Percentiles rank a stretch among this genome's conserved stretches.
Conservation (phyloP, 805 yeast genomes). For the Limtongia smithiae region DNA sequence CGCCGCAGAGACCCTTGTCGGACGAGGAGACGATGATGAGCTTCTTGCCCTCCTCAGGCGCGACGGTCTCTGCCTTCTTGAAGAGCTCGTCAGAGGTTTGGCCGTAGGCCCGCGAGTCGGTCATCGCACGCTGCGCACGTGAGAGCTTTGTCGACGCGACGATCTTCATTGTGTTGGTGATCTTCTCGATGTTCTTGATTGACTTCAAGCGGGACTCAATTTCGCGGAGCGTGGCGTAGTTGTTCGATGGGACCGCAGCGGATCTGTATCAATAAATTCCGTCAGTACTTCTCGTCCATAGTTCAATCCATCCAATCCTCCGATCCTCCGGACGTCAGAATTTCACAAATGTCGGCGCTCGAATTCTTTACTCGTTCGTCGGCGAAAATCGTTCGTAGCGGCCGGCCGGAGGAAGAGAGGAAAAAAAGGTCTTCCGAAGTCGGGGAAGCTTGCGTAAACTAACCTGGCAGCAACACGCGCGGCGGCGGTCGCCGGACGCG, state of each 20-base stretch:
- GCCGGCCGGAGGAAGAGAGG: no score
- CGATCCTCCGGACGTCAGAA: no score
- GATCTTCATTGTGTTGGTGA: slow-evolving; percentile 99
- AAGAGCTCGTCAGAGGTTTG: slow-evolving; percentile 75
- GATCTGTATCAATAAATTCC: slow-evolving; percentile 3
- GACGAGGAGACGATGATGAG: slow-evolving; percentile 86
- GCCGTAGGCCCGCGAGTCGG: slow-evolving; percentile 78
- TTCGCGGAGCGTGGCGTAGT: slow-evolving; percentile 88
- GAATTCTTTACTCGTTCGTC: no score
- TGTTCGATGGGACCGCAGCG: slow-evolving; percentile 16
- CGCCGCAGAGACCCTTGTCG: slow-evolving; percentile 98
- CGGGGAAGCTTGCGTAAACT: no score
- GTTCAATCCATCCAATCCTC: not conserved
- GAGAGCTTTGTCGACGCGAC: slow-evolving; percentile 96
- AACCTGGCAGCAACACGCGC: slow-evolving; percentile 32
- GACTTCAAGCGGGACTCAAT: slow-evolving; percentile 97
- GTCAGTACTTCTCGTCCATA: not conserved
- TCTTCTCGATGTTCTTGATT: slow-evolving; percentile 97
- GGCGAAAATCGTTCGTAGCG: no score
- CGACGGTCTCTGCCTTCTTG: slow-evolving; percentile 43
- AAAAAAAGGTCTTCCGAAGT: not conserved
- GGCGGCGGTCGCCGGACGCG: slow-evolving; percentile 32
- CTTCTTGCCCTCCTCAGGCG: slow-evolving; percentile 49
- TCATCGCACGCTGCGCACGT: slow-evolving; percentile 95
- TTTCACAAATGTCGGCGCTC: no score